Evolutionary conservation across 805 yeast species (phyloP).

Genomic region (Dipodascus geniculatus): DNA sequence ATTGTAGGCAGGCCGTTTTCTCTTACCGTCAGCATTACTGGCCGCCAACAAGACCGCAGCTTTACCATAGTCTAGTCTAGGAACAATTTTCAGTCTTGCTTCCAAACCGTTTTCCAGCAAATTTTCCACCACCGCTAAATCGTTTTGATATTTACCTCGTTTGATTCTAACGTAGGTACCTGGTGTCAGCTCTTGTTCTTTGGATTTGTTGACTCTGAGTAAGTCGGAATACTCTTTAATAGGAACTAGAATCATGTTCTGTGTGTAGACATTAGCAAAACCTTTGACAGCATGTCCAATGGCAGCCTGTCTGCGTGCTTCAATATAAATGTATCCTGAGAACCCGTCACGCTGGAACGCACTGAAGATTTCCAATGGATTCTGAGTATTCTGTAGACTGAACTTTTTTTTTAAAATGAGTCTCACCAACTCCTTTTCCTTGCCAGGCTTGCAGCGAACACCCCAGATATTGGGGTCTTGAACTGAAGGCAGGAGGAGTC

Average conservation of each 20-base stretch:
- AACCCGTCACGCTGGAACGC: constrained; percentile 92
- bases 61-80: constrained; percentile 85
- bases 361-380: constrained; percentile 74
- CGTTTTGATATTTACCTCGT: constrained; percentile 86
- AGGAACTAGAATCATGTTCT: constrained; percentile 77
- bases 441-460: constrained; percentile 83
- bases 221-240: constrained; percentile 91
- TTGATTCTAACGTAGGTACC: constrained; percentile 87
- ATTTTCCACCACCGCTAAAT: constrained; percentile 85
- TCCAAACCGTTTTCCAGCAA: constrained; percentile 91
- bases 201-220: constrained; percentile 76
- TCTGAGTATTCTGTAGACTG: constrained; percentile 60
- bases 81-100: constrained; percentile 86
- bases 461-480: constrained; percentile 97
- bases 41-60: constrained; percentile 21
- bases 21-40: constrained; percentile 41
- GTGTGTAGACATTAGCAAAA: constrained; percentile 69
- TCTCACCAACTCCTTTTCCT: constrained; percentile 82
- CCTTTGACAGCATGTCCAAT: constrained; percentile 83
- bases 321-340: constrained; percentile 84
- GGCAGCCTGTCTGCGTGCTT: constrained; percentile 88
- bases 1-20: constrained; percentile 35
- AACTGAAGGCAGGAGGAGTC: constrained; percentile 86
- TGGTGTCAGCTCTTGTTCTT: constrained; percentile 79
- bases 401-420: constrained; percentile 74